Base-by-base conservation (phyloP, 2,329 filamentous ascomycete genomes). In the Fusarium burgessii region DNA sequence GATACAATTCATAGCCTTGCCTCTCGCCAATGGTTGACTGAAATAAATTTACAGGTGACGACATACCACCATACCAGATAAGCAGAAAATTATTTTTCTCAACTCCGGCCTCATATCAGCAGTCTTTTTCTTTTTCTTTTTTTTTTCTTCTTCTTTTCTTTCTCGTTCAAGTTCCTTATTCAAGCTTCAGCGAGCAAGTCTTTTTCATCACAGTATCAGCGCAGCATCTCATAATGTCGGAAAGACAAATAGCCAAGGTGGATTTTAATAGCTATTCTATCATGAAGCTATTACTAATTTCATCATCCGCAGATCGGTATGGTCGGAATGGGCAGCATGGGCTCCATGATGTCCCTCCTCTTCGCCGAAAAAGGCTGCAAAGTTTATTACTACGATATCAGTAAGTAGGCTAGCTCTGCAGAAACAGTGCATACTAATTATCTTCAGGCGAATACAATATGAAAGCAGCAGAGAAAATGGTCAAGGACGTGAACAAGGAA, bases 381-480 rank as follows among this genome's bases (percentile, higher is more conserved):
- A 5, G 50, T 64, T 2, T 65, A 65, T 6, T 64, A 57, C 4
- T 50, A 32, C 3, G 45, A 66, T 5, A 65, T 65, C 0, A 66
- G 50, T 58, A 58, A 2, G 43, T 20, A 4, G 6, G 6, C 25
- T n/a, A n/a, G 0, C 17, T 10, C 15, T 6, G 5, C 5, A 4
- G 4, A 2, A 5, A 1, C 9, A 12, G 2, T 0, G 3, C 9
- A 7, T 33, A 1, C 29, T 62, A n/a, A 64, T 1, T 7, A 14
- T 7, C 8, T n/a, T 6, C 0, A 65, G 43, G 49, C 1, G 25
- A 64, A 12, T 29, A 58, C 1, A 64, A 58, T 4, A 63, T 50
- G 38, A 38, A 38, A 1, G 32, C 38, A 3, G 38, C 33, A 1
- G 62, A 65, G 1, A 46, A 36, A 1, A 50, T 58, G 25, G 25